Evolutionary conservation across 2,329 filamentous ascomycete species (phyloP).

Genomic region (Penicillium aurantiogriseum): DNA sequence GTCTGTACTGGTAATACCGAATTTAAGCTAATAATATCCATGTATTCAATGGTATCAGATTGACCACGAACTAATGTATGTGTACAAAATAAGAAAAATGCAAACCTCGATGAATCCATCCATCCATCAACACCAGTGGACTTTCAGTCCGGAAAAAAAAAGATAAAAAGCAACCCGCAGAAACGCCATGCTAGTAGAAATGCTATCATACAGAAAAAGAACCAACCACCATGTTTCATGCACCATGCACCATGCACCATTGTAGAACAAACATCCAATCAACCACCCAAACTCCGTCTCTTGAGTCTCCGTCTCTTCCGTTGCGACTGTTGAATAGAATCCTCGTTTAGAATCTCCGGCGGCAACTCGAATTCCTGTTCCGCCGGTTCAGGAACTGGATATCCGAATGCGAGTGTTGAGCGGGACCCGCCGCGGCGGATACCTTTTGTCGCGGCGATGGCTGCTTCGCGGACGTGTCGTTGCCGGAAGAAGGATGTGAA

Average conservation of each 20-base stretch:
- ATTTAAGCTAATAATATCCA: neutral
- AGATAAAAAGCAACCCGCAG: neutral
- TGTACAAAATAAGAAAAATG: neutral
- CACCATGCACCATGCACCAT: neutral
- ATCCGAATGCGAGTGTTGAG: conserved; percentile 69
- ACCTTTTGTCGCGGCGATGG: conserved; percentile 54
- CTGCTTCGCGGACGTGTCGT: conserved; percentile 73
- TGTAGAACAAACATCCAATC: neutral
- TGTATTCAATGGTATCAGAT: neutral
- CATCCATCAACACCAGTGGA: neutral
- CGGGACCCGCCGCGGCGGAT: conserved; percentile 66
- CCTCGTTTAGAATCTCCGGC: conserved; percentile 52
- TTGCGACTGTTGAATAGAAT: conserved; percentile 43
- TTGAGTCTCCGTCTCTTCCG: conserved; percentile 39
- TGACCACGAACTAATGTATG: neutral
- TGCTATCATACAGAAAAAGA: conserved; percentile 21
- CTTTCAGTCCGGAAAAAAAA: neutral
- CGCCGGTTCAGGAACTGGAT: conserved; percentile 69
- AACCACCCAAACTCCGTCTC: conserved; percentile 28
- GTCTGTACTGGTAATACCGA: neutral
- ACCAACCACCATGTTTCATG: neutral
- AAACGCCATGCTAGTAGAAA: conserved; percentile 14
- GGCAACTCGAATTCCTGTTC: conserved; percentile 75
- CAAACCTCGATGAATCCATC: neutral
- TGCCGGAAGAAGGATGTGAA: conserved; percentile 88